A percentile compares a stretch with the other conserved stretches of the same genome.
Evolutionary conservation across 2,329 filamentous ascomycete species (phyloP).

Genomic region (Colletotrichum kahawae): DNA sequence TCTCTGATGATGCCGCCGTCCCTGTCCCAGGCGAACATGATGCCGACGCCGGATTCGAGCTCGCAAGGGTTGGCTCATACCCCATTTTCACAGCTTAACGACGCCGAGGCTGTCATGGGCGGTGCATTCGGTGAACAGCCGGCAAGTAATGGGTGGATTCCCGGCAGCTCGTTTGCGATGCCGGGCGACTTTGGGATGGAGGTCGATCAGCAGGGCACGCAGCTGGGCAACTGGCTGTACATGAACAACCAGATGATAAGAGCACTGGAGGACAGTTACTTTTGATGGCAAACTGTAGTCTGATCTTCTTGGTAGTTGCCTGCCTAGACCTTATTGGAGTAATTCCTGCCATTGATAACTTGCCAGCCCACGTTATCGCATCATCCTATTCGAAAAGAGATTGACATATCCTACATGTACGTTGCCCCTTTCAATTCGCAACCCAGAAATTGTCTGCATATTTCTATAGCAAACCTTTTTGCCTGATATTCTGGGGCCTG

Average conservation of each 20-base stretch:
- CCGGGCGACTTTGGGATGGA: slow-evolving; percentile 14
- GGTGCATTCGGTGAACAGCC: not conserved
- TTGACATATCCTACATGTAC: not conserved
- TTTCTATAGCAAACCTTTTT: not conserved
- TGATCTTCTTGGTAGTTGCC: accelerated
- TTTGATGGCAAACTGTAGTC: not conserved
- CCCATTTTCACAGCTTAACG: not conserved
- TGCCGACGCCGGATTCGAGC: not conserved
- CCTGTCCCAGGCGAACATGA: not conserved
- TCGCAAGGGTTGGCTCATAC: not conserved
- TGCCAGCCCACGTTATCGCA: accelerated
- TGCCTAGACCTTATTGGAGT: not conserved
- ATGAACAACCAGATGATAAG: slow-evolving; percentile 25
- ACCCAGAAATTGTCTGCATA: not conserved
- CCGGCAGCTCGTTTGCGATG: not conserved
- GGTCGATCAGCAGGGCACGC: slow-evolving; percentile 16
- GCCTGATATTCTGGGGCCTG: not conserved
- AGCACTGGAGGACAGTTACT: slow-evolving; percentile 20
- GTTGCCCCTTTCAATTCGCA: not conserved
- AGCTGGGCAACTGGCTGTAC: slow-evolving; percentile 24
- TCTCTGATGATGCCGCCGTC: not conserved
- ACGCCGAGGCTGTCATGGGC: not conserved
- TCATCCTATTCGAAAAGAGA: not conserved
- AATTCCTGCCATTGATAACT: not conserved
- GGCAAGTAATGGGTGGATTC: not conserved